Percentiles rank a stretch among this genome's conserved stretches.
Conservation (phyloP, 768 basidiomycete species). For the Strobilomyces confusus region DNA sequence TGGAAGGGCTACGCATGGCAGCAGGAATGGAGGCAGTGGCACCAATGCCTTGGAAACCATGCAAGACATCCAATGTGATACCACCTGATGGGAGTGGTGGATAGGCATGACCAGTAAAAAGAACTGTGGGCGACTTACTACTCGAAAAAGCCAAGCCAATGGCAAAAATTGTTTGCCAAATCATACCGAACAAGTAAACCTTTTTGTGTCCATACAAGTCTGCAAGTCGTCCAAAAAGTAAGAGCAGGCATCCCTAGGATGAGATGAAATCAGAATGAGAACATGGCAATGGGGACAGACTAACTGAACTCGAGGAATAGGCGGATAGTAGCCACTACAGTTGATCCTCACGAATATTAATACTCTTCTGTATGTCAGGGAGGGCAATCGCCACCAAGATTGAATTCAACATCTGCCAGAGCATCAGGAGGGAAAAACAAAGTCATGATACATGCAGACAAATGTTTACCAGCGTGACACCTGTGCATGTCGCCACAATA, state of each 20-base stretch:
- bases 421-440: constrained; percentile 2
- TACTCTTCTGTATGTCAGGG: constrained; percentile 46
- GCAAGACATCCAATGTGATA: constrained; percentile 60
- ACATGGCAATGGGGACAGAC: constrained; percentile 1
- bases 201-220: constrained; percentile 75
- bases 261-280: constrained; percentile 4
- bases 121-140: constrained; percentile 28
- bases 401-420: constrained; percentile 26
- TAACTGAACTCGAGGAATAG: constrained; percentile 62
- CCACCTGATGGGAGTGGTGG: constrained; percentile 36
- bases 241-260: constrained; percentile 69
- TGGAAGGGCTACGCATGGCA: constrained; percentile 40
- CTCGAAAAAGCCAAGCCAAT: constrained; percentile 62
- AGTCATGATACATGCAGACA: constrained; percentile 2
- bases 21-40: constrained; percentile 73
- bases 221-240: constrained; percentile 75
- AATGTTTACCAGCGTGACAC: constrained; percentile 37
- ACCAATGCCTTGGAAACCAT: constrained; percentile 78
- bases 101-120: not conserved
- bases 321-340: constrained; percentile 69
- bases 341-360: constrained; percentile 46
- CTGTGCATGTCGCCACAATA: constrained; percentile 32
- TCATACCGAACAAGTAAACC: constrained; percentile 59
- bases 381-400: constrained; percentile 51
- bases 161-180: constrained; percentile 51